phyloP scores from a whole-genome alignment of 2,329 filamentous ascomycete genomes.

The Elsinoe perseae region DNA sequence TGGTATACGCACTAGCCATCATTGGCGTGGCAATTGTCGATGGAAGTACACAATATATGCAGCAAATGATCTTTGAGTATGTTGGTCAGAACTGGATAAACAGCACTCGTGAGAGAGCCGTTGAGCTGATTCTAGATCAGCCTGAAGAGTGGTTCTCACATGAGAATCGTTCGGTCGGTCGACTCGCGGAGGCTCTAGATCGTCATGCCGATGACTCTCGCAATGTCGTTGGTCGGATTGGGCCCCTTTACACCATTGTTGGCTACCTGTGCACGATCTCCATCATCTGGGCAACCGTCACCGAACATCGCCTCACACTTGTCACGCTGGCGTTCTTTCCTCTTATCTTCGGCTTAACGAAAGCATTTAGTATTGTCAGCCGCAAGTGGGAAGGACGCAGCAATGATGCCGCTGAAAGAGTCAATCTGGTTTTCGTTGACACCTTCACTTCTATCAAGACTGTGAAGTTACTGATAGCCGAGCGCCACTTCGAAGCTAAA shows the following conservation, averaged over 20 bases:
- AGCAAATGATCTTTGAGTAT: constrained; percentile 64
- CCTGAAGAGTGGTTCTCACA: constrained; percentile 71
- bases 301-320: constrained; percentile 74
- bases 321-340: constrained; percentile 64
- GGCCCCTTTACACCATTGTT: constrained; percentile 61
- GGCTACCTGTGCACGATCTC: constrained; percentile 60
- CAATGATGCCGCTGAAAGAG: constrained; percentile 54
- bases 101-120: constrained; percentile 57
- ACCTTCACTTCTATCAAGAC: constrained; percentile 72
- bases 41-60: constrained; percentile 55
- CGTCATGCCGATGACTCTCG: constrained; percentile 81
- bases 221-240: constrained; percentile 70
- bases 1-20: constrained; percentile 63
- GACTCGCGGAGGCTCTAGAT: constrained; percentile 65
- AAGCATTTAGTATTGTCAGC: constrained; percentile 57
- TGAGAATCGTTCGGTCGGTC: constrained; percentile 54
- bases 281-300: constrained; percentile 62
- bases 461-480: constrained; percentile 66
- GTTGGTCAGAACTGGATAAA: constrained; percentile 73
- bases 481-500: constrained; percentile 60
- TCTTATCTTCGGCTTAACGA: constrained; percentile 58
- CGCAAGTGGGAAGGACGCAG: constrained; percentile 64
- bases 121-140: constrained; percentile 65
- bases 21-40: constrained; percentile 61
- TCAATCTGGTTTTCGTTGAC: constrained; percentile 61